These are phyloP conservation scores for Monarda citriodora DNA, from an alignment of 305 asterid genomes.

Conservation along the genomic window DNA sequence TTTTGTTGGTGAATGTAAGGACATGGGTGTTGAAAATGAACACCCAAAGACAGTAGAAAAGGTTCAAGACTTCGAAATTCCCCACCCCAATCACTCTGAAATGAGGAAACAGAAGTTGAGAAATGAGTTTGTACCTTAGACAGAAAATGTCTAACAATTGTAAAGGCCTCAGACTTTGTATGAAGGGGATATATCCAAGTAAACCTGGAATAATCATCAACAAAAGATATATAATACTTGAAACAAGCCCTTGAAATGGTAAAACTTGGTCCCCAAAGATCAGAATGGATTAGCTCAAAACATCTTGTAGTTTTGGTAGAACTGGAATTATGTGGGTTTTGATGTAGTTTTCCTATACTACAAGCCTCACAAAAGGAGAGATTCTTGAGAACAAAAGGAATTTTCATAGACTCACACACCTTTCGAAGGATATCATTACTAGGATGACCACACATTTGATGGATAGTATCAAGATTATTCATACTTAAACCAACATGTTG, in stretches of 20 bases:
- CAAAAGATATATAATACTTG: neutral
- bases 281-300: no score
- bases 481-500: no score
- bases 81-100: neutral
- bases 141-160: neutral
- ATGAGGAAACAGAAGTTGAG: neutral
- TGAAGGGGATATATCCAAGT: neutral
- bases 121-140: neutral
- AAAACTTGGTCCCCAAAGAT: no score
- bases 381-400: no score
- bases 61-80: neutral
- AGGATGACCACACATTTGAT: no score
- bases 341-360: no score
- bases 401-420: no score
- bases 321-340: no score
- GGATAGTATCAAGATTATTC: no score
- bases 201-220: neutral
- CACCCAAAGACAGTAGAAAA: accelerated
- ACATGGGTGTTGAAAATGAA: neutral
- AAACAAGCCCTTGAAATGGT: neutral
- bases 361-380: no score
- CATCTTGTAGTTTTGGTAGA: no score
- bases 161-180: neutral
- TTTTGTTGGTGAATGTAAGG: neutral
- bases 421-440: no score